A percentile compares a stretch with the other conserved stretches of the same genome.
phyloP scores from a whole-genome alignment of 2,329 filamentous ascomycete species.

The Arthrobotrys entomopaga region DNA sequence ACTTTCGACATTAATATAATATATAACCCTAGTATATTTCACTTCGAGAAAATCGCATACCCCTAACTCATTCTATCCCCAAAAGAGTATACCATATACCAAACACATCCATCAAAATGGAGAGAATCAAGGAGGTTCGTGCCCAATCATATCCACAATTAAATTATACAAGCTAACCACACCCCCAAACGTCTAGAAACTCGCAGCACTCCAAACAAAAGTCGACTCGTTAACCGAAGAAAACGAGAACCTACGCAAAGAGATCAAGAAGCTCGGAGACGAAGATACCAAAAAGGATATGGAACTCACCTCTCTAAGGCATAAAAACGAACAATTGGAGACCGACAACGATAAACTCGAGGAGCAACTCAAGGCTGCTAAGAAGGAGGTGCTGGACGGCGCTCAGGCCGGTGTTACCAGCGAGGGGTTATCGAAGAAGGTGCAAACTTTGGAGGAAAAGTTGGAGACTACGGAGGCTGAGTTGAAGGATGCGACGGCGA shows the following conservation, averaged over 20 bases:
- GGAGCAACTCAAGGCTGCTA: conserved; percentile 81
- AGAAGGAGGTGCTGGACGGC: conserved; percentile 85
- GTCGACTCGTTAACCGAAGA: conserved; percentile 72
- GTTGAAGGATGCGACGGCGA: conserved; percentile 96
- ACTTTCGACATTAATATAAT: too few species aligned
- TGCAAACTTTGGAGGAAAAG: conserved; percentile 97
- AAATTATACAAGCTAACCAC: background rate
- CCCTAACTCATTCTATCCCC: too few species aligned
- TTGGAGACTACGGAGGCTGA: conserved; percentile 96
- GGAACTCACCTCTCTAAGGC: conserved; percentile 93
- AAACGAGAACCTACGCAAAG: conserved; percentile 77
- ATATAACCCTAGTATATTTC: too few species aligned
- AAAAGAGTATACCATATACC: too few species aligned
- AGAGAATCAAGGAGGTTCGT: conserved; percentile 60
- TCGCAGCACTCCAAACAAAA: conserved; percentile 75
- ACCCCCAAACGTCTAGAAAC: conserved; percentile 74
- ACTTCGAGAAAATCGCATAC: too few species aligned
- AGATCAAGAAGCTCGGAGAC: conserved; percentile 91
- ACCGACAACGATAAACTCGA: conserved; percentile 92
- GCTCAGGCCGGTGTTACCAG: conserved; percentile 85
- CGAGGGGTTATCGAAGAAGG: conserved; percentile 87
- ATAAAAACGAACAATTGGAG: conserved; percentile 95
- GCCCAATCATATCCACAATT: too few species aligned
- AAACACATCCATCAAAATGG: conserved; percentile 45
- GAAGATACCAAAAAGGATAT: conserved; percentile 97